Conservation (phyloP, 768 basidiomycete species). For the Crassisporium funariophilum region DNA sequence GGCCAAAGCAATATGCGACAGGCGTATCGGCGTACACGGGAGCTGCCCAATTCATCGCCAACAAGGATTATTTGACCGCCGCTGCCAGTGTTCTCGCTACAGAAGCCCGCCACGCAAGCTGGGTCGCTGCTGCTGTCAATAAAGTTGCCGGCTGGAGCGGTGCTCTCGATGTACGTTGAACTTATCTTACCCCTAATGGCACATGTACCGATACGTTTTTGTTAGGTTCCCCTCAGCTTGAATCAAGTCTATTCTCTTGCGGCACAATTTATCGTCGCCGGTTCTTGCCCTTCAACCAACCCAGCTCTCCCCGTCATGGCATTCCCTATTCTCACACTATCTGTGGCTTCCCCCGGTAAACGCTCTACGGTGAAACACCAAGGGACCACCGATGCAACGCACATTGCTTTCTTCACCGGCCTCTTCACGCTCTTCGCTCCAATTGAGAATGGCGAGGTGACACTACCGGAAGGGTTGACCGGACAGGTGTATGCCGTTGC, state of each 20-base stretch:
- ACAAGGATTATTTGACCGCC: slow-evolving; percentile 49
- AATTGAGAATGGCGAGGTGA: slow-evolving; percentile 29
- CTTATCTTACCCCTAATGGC: background rate
- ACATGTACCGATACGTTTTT: background rate
- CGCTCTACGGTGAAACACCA: slow-evolving; percentile 14
- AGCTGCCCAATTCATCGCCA: slow-evolving; percentile 48
- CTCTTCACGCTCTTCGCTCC: slow-evolving; percentile 37
- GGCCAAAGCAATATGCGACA: background rate
- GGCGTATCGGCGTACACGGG: slow-evolving; percentile 57
- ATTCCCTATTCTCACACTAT: slow-evolving; percentile 49
- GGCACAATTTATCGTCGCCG: slow-evolving; percentile 51
- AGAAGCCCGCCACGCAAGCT: slow-evolving; percentile 61
- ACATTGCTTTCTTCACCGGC: slow-evolving; percentile 46
- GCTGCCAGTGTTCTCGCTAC: slow-evolving; percentile 59
- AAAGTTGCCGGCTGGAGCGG: slow-evolving; percentile 50
- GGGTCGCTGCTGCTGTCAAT: slow-evolving; percentile 50
- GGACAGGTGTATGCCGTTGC: slow-evolving; percentile 57
- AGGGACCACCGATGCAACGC: slow-evolving; percentile 24
- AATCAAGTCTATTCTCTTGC: slow-evolving; percentile 38
- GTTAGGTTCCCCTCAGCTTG: slow-evolving; percentile 24
- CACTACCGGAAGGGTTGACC: slow-evolving; percentile 37
- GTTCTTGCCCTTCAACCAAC: slow-evolving; percentile 56
- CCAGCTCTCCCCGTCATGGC: slow-evolving; percentile 51
- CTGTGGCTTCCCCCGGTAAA: slow-evolving; percentile 28
- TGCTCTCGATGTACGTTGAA: slow-evolving; percentile 41